These are phyloP conservation scores for Ammopiptanthus mongolicus DNA, from an alignment of 306 rosid species.

Conservation along the genomic window DNA sequence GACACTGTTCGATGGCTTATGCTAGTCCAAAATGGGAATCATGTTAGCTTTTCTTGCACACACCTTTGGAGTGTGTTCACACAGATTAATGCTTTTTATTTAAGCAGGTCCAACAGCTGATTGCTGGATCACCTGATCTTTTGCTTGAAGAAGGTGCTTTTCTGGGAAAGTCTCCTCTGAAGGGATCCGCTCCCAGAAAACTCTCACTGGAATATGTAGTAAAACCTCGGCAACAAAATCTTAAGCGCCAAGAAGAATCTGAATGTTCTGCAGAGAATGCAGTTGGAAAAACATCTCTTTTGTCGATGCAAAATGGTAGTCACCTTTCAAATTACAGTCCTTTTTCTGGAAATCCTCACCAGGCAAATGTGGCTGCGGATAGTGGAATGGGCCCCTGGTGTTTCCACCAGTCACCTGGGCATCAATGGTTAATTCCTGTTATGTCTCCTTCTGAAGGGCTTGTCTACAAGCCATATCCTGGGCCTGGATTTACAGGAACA, in stretches of 20 bases:
- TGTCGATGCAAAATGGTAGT: constrained; percentile 46
- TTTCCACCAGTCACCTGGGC: constrained; percentile 70
- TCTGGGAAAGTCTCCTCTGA: constrained; percentile 52
- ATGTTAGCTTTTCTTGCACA: background rate
- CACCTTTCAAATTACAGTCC: constrained; percentile 53
- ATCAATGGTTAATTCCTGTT: constrained; percentile 85
- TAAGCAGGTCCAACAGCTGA: constrained; percentile 81
- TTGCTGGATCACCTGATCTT: constrained; percentile 84
- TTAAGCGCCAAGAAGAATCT: constrained; percentile 45
- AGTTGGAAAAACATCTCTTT: constrained; percentile 61
- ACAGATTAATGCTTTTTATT: constrained; percentile 16
- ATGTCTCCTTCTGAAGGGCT: constrained; percentile 94
- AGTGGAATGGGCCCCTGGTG: constrained; percentile 59
- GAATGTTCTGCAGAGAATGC: constrained; percentile 87
- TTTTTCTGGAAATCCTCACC: constrained; percentile 44
- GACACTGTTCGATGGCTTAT: constrained; percentile 10
- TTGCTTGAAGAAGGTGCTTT: constrained; percentile 63
- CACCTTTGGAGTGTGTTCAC: background rate
- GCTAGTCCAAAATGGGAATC: constrained; percentile 20
- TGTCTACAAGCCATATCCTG: constrained; percentile 82
- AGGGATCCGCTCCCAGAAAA: constrained; percentile 47
- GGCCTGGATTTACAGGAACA: constrained; percentile 58
- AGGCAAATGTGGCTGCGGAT: constrained; percentile 36
- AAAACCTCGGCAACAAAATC: constrained; percentile 31
- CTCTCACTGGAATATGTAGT: constrained; percentile 43